Conservation (phyloP, 257 asterid species). For the Echium plantagineum region DNA sequence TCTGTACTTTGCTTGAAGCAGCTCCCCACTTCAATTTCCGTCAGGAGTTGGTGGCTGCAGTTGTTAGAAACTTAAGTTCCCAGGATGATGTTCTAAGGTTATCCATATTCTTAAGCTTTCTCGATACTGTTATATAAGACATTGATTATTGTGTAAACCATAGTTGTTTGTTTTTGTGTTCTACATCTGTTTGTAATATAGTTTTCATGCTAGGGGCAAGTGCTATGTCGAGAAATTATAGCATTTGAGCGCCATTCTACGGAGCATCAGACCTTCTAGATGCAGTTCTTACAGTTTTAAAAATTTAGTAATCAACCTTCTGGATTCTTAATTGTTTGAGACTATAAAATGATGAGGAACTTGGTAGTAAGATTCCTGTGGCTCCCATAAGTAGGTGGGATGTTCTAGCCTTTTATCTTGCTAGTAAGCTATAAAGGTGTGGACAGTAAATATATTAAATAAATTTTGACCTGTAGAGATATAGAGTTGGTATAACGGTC, state of each 20-base stretch:
- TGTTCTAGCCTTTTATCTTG: background rate
- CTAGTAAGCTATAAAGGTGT: background rate
- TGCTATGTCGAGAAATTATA: background rate
- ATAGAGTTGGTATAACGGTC: too few species aligned
- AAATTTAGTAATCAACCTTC: background rate
- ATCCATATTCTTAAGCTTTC: constrained; percentile 8
- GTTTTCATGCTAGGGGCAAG: background rate
- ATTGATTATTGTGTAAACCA: background rate
- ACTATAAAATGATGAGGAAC: background rate
- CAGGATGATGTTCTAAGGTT: constrained; percentile 78
- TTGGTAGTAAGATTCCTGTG: background rate
- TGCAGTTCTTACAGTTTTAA: too few species aligned
- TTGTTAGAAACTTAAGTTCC: constrained; percentile 65
- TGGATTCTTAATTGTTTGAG: background rate
- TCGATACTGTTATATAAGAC: background rate
- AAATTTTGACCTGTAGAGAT: background rate
- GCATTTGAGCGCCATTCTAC: background rate
- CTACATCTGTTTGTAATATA: background rate
- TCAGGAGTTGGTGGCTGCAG: constrained; percentile 62
- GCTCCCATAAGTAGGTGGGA: background rate
- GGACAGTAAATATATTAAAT: too few species aligned
- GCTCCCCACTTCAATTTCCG: constrained; percentile 90
- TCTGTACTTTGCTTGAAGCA: constrained; percentile 73
- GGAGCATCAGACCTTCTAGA: background rate
- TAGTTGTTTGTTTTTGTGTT: background rate